Evolutionary conservation across 1,139 yeast genomes (phyloP), one percentile per base, ranked within the genome.

Genomic region (Pichia sp.): DNA sequence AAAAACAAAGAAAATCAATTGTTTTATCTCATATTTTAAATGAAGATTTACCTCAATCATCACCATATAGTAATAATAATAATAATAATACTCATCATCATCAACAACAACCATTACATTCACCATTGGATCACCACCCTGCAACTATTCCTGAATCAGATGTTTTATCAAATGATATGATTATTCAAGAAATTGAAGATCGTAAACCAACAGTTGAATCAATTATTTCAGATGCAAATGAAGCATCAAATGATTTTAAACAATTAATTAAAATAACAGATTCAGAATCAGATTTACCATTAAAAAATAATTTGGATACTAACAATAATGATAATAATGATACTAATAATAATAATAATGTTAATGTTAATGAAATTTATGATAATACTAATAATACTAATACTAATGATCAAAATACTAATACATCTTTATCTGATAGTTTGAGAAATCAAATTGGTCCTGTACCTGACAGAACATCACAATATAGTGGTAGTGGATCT

Each of bases 1-100:
- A 71, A 57, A 68, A 63, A 50, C 47, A 39, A 30, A 35, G 37
- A 34, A 45, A 36, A 30, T 34, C 48, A n/a, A 27, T 39, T 1
- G 31, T 37, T 34, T 31, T 43, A 20, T 22, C 37, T 3, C 48
- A 46, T 36, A 39, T 40, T 22, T 38, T 49, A 35, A 38, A 37
- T 38, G 53, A 49, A 30, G 52, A 49, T 35, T 23, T 34, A 37
- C 46, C 46, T 9, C 27, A 11, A n/a, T n/a, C n/a, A n/a, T n/a
- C n/a, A n/a, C n/a, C n/a, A n/a, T n/a, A n/a, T n/a, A n/a, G n/a
- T n/a, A n/a, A n/a, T n/a, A n/a, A n/a, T n/a, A n/a, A n/a, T n/a
- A n/a, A n/a, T n/a, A n/a, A n/a, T n/a, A n/a, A 29, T 22, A 12
- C 11, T 11, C 33, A 29, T 12, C 16, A 8, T 5, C 30, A 35